Base-by-base conservation (phyloP, 495 filamentous ascomycete species). In the Hypoxylon subgilvum region DNA sequence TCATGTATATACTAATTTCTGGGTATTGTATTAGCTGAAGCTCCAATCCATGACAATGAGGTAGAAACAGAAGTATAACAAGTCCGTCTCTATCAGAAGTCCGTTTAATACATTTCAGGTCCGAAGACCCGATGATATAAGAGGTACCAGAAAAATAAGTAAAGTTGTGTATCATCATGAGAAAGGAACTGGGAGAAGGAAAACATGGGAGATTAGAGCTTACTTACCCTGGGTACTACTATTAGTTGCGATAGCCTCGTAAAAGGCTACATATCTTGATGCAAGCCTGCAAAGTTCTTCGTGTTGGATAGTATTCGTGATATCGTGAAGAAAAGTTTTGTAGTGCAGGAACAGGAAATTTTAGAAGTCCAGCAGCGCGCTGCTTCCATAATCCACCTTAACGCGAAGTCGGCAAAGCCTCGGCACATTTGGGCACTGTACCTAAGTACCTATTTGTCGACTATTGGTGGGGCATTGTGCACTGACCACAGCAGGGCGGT, bases 111-210 rank as follows among this genome's bases (percentile, higher is more conserved):
- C 82, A 84, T 83, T 61, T 79, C 70, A 71, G 49, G 65, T 65
- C 70, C 55, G 66, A 73, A 70, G 68, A 65, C 69, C 67, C 75
- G 67, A 70, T 85, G 78, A 82, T 78, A 82, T 82, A 82, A 85
- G 82, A 84, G 82, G 82, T 85, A 79, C 81, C 82, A 84, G 80
- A 85, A 82, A 74, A 72, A 61, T 64, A 66, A 68, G 48, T 48
- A 68, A 63, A 69, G 59, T 56, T 32, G 47, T 64, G 57, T 73
- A 71, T 84, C 79, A 84, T 84, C 79, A 82, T 71, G 55, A 47
- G 61, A 69, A 65, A 43, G 50, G 46, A 22, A 35, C n/a, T 12
- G 35, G 41, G 38, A 21, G 19, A 12, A 49, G 39, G 46, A 34
- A 48, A 28, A 44, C 32, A 27, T 34, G 17, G 13, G 22, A 4